Evolutionary conservation across 2,329 filamentous ascomycete genomes (phyloP).

Genomic region (Aspergillus proliferans): DNA sequence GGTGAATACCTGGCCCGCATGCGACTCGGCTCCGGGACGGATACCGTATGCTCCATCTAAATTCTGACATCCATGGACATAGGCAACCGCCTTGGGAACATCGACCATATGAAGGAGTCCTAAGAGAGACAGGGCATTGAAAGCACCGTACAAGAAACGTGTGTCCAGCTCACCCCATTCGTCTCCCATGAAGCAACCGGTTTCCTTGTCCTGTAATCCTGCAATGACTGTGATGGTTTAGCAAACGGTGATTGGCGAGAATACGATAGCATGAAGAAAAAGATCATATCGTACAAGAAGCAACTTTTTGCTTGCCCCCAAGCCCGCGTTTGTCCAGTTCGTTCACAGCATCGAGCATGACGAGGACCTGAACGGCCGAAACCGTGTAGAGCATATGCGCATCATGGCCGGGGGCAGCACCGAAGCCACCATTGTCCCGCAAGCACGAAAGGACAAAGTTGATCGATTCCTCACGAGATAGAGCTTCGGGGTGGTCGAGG

Average conservation of each 20-base stretch:
- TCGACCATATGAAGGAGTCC: conserved; percentile 67
- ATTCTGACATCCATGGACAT: conserved; percentile 79
- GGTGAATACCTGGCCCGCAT: conserved; percentile 92
- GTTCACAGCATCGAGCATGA: conserved; percentile 75
- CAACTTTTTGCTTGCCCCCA: conserved; percentile 65
- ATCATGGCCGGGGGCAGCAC: conserved; percentile 88
- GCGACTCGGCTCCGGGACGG: conserved; percentile 83
- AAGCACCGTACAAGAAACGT: conserved; percentile 81
- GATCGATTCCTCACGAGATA: conserved; percentile 74
- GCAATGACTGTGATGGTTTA: conserved; percentile 59
- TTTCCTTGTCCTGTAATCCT: conserved; percentile 68
- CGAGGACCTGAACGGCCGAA: conserved; percentile 88
- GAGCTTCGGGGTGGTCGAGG: conserved; percentile 70
- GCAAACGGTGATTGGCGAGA: conserved; percentile 5
- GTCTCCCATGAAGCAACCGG: conserved; percentile 86
- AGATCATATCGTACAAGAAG: conserved; percentile 66
- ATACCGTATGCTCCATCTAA: conserved; percentile 93
- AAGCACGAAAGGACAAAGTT: conserved; percentile 95
- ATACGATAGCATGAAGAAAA: conserved; percentile 3
- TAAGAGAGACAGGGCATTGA: conserved; percentile 84
- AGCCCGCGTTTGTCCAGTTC: conserved; percentile 68
- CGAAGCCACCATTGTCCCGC: conserved; percentile 82
- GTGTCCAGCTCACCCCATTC: conserved; percentile 97
- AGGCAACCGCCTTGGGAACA: conserved; percentile 69
- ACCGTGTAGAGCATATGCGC: conserved; percentile 94